Evolutionary conservation across 345 rosid species (phyloP), one percentile per base, ranked within the genome.

Genomic region (Odontarrhena argentea): DNA sequence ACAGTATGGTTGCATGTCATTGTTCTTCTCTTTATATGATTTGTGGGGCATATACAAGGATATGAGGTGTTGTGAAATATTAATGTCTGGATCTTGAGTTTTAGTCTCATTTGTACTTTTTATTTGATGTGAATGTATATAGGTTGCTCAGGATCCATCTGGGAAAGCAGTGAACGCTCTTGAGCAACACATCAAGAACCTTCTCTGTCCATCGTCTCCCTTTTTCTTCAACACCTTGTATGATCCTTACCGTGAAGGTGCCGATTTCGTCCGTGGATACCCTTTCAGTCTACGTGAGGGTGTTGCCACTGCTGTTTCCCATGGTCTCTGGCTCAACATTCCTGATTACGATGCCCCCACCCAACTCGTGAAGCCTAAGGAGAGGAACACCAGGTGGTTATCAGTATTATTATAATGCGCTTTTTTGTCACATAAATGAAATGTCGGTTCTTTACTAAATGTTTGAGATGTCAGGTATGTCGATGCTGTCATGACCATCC

Each of bases 291-390:
- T 90, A 0, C 85, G 98, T 0, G 98, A 93, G 80, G 98, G 98
- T 79, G 96, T 82, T 22, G 84, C 90, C 2, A 93, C 98, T 12
- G 98, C 97, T 43, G 94, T 88, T 59, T 93, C 98, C 42, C 98
- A 93, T 63, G 98, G 97, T 55, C 97, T 93, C 45, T 93, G 98
- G 98, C 92, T 93, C 59, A 93, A 93, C 85, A 93, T 93, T 71
- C 97, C 98, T 2, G 98, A 93, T 73, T 93, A 93, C 57, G 98
- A 93, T 69, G 98, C 98, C 8, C 98, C 98, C 1, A 93, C 98
- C n/a, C 98, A 93, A 70, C 98, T 93, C 34, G 98, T 93, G 38
- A 93, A 93, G 89, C 98, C 98, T 45, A 81, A 77, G 32, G 97
- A 93, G 78, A 81, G 89, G 79, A 93, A 93, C 86, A 76, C 86